phyloP scores from a whole-genome alignment of 345 rosid species.

The Erucastrum elatum region DNA sequence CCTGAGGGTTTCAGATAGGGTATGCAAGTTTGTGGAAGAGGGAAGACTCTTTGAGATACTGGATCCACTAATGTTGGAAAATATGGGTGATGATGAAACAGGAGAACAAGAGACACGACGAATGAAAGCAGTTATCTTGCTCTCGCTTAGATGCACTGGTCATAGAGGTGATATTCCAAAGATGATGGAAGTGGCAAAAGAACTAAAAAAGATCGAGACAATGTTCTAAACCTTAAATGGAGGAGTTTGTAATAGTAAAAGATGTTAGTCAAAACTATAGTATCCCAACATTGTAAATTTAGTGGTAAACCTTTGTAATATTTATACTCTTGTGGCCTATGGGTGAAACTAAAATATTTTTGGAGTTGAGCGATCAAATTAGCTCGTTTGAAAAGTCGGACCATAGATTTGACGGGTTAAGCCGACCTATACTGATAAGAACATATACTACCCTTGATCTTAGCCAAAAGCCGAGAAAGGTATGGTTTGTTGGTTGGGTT shows the following conservation, averaged over 20 bases:
- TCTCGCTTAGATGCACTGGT: conserved; percentile 36
- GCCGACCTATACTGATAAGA: conserved; percentile 41
- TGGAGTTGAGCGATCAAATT: not conserved
- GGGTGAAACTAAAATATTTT: not conserved
- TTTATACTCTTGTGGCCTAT: not conserved
- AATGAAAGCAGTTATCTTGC: conserved; percentile 12
- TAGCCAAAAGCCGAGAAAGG: conserved; percentile 73
- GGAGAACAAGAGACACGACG: no score
- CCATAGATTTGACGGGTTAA: not conserved
- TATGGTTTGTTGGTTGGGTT: not conserved
- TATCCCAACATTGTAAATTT: no score
- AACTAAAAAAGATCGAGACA: conserved; percentile 26
- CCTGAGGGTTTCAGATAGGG: conserved; percentile 29
- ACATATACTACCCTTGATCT: conserved; percentile 68
- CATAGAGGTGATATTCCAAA: conserved; percentile 39
- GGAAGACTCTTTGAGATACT: conserved; percentile 25
- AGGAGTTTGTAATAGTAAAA: no score
- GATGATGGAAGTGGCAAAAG: conserved; percentile 36
- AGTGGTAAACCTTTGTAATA: not conserved
- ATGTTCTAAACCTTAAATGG: not conserved
- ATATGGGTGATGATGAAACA: conserved; percentile 1
- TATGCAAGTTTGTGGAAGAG: conserved; percentile 21
- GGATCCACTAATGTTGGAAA: conserved; percentile 15
- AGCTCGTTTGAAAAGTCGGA: not conserved
- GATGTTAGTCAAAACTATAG: no score